Base-by-base conservation (phyloP, 2,329 filamentous ascomycete genomes). In the Elsinoe batatas region DNA sequence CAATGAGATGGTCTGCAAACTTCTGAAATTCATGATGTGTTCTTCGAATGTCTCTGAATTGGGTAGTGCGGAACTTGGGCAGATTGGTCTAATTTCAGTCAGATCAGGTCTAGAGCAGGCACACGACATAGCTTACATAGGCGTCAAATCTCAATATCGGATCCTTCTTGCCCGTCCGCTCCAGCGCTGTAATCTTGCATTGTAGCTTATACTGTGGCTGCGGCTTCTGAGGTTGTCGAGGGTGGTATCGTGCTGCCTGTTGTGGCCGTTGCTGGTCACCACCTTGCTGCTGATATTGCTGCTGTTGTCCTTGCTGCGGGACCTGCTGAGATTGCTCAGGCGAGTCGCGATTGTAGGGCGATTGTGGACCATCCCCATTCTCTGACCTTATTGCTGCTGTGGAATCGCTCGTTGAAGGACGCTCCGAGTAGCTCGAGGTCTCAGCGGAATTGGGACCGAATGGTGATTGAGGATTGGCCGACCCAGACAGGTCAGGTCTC, bases 1-100 rank as follows among this genome's bases (percentile, higher is more conserved):
- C 96, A 69, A 96, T 90, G 57, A 98, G 77, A 70, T 98, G 93
- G 58, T 95, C 88, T 56, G 87, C 89, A n/a, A 98, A 84, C 72
- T 97, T 98, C 61, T 88, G 79, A 65, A 98, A 98, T 68, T 98
- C 93, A 47, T 88, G 90, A 72, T 98, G 93, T 59, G 94, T 85
- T 58, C 93, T 88, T 64, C 93, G 87, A 62, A 98, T 90, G 71
- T 98, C 93, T 67, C 93, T 90, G 74, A 96, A 98, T 70, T 98
- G 93, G 4, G 93, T 98, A 0, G 93, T 98, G 64, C 93, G 83
- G 72, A 96, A 98, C 63, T 91, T 91, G 54, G 91, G 91, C n/a
- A 98, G 85, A 72, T 98, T 98, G 61, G 93, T 98, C 93, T 98
- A 58, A 20, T 13, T 22, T 22, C 8, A 30, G n/a, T 54, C 46